Base-by-base conservation (phyloP, 176 grass and related monocot species). In the Elaeis guineensis region DNA sequence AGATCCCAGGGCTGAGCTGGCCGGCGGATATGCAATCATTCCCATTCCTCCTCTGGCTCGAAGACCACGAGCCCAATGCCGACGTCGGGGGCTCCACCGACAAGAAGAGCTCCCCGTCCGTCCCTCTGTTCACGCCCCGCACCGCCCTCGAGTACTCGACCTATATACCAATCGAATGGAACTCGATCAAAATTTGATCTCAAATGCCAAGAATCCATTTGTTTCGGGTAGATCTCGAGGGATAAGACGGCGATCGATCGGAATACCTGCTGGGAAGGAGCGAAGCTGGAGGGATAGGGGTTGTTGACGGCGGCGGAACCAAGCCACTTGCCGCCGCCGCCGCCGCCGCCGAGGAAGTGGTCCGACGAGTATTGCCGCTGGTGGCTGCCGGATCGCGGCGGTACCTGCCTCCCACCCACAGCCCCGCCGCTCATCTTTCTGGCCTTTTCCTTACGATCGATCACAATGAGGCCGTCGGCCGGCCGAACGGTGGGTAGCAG, bases 1-100 rank as follows among this genome's bases (percentile, higher is more conserved):
- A 82, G 63, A 98, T 72, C 3, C 93, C 93, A 1, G 93, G 93
- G 48, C 93, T 98, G 67, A 89, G 72, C 77, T 92, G 84, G 66
- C 78, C 80, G 72, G 70, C 69, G 32, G 28, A 73, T 24, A 55
- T 18, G 30, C 29, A 44, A 44, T 44, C 59, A 19, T 63, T 58
- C 18, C 70, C 59, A 58, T 29, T 83, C 67, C 51, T 70, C 79
- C 61, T 32, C 79, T 30, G 72, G 77, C 70, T 64, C 32, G 30
- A 70, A 50, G 21, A 78, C 69, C 54, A 50, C 76, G 63, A 82
- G 74, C 71, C 76, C 70, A 9, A 74, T 70, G 59, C 35, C 59
- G 88, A 87, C 81, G 79, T 83, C 16, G 66, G 21, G 9, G 93
- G 84, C 59, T 98, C 93, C 75, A 80, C 82, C 63, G 87, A 77